These are phyloP conservation scores for Breynia disticha DNA, from an alignment of 441 rosid genomes.

Conservation along the genomic window DNA sequence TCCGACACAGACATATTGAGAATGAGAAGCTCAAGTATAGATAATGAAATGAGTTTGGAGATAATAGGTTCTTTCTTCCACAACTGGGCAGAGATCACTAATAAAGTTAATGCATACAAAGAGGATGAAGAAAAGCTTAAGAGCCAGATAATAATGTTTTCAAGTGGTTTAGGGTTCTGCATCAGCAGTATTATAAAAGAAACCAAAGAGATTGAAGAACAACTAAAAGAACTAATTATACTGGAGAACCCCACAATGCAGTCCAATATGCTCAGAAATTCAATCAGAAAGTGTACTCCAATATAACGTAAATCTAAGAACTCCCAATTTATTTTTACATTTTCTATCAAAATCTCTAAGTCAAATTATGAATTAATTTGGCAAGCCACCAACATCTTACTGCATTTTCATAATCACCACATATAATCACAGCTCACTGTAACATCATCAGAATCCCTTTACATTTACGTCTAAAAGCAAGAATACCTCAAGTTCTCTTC, in stretches of 20 bases:
- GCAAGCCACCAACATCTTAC: too few species aligned
- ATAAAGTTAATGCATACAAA: slow-evolving; percentile 16
- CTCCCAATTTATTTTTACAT: too few species aligned
- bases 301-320: too few species aligned
- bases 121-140: slow-evolving; percentile 31
- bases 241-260: slow-evolving; percentile 31
- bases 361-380: too few species aligned
- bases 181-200: slow-evolving; percentile 43
- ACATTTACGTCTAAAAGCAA: too few species aligned
- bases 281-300: slow-evolving; percentile 15
- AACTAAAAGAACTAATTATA: slow-evolving; percentile 33
- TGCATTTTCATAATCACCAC: too few species aligned
- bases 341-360: too few species aligned
- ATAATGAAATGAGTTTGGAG: slow-evolving; percentile 22
- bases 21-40: slow-evolving; percentile 11
- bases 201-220: slow-evolving; percentile 37
- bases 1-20: slow-evolving; percentile 3
- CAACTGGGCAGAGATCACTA: slow-evolving; percentile 22
- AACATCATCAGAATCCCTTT: too few species aligned
- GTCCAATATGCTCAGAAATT: slow-evolving; percentile 22
- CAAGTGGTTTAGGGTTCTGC: slow-evolving; percentile 50
- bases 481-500: too few species aligned
- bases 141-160: slow-evolving; percentile 30
- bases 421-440: too few species aligned
- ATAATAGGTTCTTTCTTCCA: slow-evolving; percentile 22